Evolutionary conservation across 352 stramenopile genomes (phyloP).

Genomic region (Aphanomyces stellatus): DNA sequence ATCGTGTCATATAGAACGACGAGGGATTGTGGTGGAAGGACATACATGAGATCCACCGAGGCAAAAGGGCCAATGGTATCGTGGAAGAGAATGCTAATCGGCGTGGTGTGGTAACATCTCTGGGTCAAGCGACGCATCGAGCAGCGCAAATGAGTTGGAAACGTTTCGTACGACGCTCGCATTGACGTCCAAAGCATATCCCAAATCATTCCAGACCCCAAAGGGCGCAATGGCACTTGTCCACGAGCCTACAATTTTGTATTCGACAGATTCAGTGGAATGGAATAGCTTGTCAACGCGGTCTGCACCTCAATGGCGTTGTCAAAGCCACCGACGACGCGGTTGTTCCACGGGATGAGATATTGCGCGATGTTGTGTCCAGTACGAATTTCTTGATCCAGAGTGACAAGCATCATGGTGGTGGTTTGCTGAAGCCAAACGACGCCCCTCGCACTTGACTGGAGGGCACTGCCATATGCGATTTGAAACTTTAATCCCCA

Average conservation of each 20-base stretch:
- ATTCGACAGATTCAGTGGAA: not conserved
- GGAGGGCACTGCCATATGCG: not conserved
- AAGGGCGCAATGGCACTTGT: not conserved
- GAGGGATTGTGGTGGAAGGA: not conserved
- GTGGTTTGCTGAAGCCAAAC: not conserved
- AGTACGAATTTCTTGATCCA: not conserved
- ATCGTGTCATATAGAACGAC: not conserved
- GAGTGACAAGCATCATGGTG: not conserved
- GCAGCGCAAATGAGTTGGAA: not conserved
- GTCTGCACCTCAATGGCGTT: not conserved
- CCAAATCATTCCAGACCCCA: not conserved
- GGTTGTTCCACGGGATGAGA: not conserved
- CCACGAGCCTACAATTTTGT: not conserved
- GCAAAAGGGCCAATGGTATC: not conserved
- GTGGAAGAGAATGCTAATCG: not conserved
- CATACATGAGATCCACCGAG: not conserved
- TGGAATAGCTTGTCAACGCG: not conserved
- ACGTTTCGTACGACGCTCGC: not conserved
- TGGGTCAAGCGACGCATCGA: not conserved
- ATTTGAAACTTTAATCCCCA: not conserved
- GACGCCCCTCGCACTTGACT: not conserved
- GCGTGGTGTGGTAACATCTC: not conserved
- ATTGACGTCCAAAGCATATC: not conserved
- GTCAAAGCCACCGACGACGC: not conserved
- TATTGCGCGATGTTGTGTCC: not conserved